These are phyloP conservation scores for Hansenula sp. DNA, from an alignment of 1,139 yeast genomes.

Conservation along the genomic window DNA sequence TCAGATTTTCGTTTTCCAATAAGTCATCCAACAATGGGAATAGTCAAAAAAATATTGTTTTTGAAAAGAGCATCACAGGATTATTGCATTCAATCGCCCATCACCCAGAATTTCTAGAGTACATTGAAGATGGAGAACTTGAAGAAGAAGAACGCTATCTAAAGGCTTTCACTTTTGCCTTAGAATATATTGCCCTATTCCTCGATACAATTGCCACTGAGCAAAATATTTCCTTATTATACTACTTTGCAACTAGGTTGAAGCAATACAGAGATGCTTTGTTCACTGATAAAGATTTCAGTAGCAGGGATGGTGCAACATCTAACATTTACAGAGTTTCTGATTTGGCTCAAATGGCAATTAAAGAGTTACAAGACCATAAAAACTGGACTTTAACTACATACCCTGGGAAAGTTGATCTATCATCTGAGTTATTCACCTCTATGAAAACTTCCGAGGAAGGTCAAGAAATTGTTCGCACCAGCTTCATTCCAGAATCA, in stretches of 20 bases:
- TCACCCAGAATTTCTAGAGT: conserved; percentile 60
- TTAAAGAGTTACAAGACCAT: conserved; percentile 54
- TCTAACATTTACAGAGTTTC: conserved; percentile 59
- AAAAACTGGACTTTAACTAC: conserved; percentile 70
- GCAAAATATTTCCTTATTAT: conserved; percentile 69
- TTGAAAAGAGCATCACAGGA: conserved; percentile 66
- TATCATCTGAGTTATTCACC: conserved; percentile 62
- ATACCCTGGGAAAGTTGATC: conserved; percentile 74
- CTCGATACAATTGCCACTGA: conserved; percentile 57
- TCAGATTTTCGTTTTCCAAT: conserved; percentile 54
- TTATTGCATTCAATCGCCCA: conserved; percentile 71
- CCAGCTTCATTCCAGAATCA: conserved; percentile 46
- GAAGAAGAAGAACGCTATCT: conserved; percentile 23
- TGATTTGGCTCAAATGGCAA: conserved; percentile 66
- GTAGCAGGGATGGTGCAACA: conserved; percentile 24
- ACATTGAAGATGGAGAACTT: conserved; percentile 26
- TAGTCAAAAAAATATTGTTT: conserved; percentile 39
- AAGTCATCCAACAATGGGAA: conserved; percentile 15
- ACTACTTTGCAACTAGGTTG: conserved; percentile 73
- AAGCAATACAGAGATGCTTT: conserved; percentile 72
- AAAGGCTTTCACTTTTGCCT: conserved; percentile 47
- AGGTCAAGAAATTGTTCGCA: conserved; percentile 35
- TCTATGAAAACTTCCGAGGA: conserved; percentile 42
- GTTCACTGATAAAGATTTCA: conserved; percentile 35
- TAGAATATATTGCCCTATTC: conserved; percentile 57